phyloP scores from a whole-genome alignment of 257 asterid species.

The Phtheirospermum japonicum region DNA sequence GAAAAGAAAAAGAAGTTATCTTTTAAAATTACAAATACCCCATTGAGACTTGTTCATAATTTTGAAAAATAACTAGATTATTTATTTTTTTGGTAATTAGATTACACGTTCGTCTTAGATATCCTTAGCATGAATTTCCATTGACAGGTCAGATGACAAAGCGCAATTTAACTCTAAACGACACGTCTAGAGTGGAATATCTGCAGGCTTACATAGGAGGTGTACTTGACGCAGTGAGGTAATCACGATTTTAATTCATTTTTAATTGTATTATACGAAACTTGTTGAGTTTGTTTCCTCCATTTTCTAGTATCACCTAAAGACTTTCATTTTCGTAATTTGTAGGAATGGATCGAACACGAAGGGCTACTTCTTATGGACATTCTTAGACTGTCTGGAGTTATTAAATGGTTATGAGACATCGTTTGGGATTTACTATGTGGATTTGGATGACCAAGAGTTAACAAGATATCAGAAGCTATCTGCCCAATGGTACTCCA shows the following conservation, averaged over 20 bases:
- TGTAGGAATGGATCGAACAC: conserved; percentile 53
- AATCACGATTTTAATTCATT: neutral
- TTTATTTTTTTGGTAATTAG: too few species aligned
- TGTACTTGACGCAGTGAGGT: conserved; percentile 54
- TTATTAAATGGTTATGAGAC: conserved; percentile 35
- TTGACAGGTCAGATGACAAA: conserved; percentile 37
- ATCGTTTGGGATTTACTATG: conserved; percentile 48
- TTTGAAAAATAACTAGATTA: too few species aligned
- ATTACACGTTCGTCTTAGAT: too few species aligned
- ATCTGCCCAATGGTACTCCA: conserved; percentile 50
- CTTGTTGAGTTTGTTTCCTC: neutral
- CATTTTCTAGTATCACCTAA: neutral
- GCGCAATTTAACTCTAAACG: conserved; percentile 45
- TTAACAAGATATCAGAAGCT: conserved; percentile 40
- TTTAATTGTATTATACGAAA: neutral
- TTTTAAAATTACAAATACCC: neutral
- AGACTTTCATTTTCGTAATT: neutral
- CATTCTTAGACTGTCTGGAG: conserved; percentile 60
- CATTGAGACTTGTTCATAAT: too few species aligned
- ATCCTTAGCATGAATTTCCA: neutral
- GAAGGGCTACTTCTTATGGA: conserved; percentile 59
- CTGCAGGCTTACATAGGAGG: conserved; percentile 44
- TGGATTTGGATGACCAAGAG: conserved; percentile 53
- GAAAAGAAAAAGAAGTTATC: neutral
- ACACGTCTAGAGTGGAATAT: conserved; percentile 43